Percentiles rank a stretch among this genome's conserved stretches.
Evolutionary conservation across 2,329 filamentous ascomycete species (phyloP).

Genomic region (Trichoderma breve): DNA sequence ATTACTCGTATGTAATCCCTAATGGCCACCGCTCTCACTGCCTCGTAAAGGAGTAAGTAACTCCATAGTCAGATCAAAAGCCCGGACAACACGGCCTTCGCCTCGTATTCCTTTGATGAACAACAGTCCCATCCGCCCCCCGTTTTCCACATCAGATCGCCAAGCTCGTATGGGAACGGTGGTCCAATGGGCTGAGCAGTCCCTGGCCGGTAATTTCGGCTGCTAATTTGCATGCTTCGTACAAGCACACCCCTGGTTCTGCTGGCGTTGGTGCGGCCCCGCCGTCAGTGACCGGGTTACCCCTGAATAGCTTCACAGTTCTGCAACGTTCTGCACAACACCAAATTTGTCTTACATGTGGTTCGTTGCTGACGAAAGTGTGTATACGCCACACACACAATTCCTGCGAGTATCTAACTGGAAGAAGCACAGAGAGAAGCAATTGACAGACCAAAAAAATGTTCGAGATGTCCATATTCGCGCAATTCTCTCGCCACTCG

Average conservation of each 20-base stretch:
- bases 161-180: background rate
- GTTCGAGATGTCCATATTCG: background rate
- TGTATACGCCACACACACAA: background rate
- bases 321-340: background rate
- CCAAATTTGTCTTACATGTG: background rate
- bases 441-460: background rate
- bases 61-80: background rate
- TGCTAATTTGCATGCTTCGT: background rate
- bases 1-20: background rate
- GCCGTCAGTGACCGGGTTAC: background rate
- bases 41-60: background rate
- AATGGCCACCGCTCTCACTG: background rate
- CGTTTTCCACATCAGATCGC: background rate
- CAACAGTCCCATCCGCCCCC: background rate
- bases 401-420: background rate
- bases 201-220: constrained; percentile 14
- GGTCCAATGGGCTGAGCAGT: background rate
- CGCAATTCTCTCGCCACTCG: background rate
- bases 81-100: background rate
- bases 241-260: background rate
- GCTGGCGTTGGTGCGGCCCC: background rate
- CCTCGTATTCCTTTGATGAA: constrained; percentile 18
- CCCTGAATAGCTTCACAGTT: background rate
- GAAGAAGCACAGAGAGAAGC: background rate
- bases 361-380: background rate